phyloP scores from a whole-genome alignment of 306 rosid species.

The Crataegus laevigata region DNA sequence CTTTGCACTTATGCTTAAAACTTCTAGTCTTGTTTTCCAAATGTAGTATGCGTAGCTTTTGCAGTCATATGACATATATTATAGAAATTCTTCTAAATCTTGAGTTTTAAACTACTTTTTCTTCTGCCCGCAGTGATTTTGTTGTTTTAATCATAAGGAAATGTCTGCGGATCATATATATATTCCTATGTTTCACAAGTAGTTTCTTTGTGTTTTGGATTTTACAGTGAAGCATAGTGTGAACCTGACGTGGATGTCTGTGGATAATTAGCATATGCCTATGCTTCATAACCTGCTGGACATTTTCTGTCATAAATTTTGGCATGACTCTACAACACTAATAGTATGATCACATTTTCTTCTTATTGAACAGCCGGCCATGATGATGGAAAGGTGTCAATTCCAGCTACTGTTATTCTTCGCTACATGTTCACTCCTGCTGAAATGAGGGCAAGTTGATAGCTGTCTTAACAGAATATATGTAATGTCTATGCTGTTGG shows the following conservation, averaged over 20 bases:
- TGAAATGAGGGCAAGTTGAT: slow-evolving; percentile 66
- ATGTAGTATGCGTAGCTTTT: not conserved
- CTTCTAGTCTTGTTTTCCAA: not conserved
- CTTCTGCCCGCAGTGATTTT: not conserved
- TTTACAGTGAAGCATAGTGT: not conserved
- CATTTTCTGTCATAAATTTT: slow-evolving; percentile 10
- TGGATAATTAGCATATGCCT: not conserved
- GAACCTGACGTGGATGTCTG: not conserved
- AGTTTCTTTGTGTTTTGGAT: not conserved
- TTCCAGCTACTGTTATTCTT: slow-evolving; percentile 80
- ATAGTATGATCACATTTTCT: slow-evolving; percentile 15
- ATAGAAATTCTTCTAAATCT: not conserved
- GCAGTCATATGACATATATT: not conserved
- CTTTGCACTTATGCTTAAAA: not conserved
- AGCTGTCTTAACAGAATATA: not conserved
- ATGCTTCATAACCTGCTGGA: not conserved
- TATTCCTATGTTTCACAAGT: not conserved
- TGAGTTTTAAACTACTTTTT: not conserved
- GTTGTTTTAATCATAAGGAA: not conserved
- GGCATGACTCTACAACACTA: slow-evolving; percentile 6
- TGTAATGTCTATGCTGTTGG: not conserved
- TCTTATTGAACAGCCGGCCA: slow-evolving; percentile 64
- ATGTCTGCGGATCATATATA: not conserved
- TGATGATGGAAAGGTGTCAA: slow-evolving; percentile 69
- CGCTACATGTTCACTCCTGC: slow-evolving; percentile 78